Conservation (phyloP, 2,329 filamentous ascomycete genomes). For the Fusarium citri region DNA sequence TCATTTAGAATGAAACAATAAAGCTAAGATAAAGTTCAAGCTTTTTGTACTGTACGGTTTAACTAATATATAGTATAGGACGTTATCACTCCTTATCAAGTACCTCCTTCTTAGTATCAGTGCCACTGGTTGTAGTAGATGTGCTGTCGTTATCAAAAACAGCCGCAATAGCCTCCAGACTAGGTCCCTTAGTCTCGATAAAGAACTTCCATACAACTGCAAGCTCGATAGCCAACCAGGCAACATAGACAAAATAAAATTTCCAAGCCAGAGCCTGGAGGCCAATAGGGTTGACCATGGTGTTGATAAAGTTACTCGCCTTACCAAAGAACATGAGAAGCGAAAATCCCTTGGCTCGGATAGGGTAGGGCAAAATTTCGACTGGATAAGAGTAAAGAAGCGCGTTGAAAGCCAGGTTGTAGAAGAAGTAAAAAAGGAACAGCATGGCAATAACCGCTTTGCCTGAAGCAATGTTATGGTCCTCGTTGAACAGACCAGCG, state of each 20-base stretch:
- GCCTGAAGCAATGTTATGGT: slow-evolving; percentile 10
- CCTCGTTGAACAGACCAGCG: slow-evolving; percentile 27
- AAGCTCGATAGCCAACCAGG: slow-evolving; percentile 6
- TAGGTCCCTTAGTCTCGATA: slow-evolving; percentile 1
- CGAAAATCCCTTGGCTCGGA: slow-evolving; percentile 32
- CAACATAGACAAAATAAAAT: background rate
- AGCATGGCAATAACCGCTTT: slow-evolving; percentile 22
- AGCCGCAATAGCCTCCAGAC: background rate
- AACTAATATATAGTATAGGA: too few relatives aligned
- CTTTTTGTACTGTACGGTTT: too few relatives aligned
- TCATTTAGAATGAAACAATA: too few relatives aligned
- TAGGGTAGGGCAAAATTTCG: slow-evolving; percentile 26
- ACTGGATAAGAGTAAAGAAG: slow-evolving; percentile 33
- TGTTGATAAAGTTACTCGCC: slow-evolving; percentile 10
- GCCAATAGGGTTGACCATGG: slow-evolving; percentile 3
- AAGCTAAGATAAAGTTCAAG: too few relatives aligned
- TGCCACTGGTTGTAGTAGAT: accelerated
- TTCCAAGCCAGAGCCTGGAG: slow-evolving; percentile 4
- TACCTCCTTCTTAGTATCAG: background rate
- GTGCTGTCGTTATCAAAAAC: background rate
- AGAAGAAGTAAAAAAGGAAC: slow-evolving; percentile 33
- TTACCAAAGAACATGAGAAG: slow-evolving; percentile 32
- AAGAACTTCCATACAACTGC: background rate
- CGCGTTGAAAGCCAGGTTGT: slow-evolving; percentile 37
- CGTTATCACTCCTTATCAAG: background rate